Evolutionary conservation across 257 asterid species (phyloP).

Genomic region (Solanum piurae): DNA sequence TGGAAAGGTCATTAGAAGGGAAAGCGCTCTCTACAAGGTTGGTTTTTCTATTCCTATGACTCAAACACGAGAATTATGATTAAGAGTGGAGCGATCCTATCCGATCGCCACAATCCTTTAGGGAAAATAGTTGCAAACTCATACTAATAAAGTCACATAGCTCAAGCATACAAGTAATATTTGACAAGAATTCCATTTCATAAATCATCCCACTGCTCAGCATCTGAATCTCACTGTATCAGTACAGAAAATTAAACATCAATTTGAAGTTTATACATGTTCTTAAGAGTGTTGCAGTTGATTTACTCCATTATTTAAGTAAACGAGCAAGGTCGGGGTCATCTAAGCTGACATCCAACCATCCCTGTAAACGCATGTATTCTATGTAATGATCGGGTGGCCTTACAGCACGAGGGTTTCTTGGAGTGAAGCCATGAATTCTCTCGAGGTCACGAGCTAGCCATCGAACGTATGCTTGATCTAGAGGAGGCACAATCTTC

Average conservation of each 20-base stretch:
- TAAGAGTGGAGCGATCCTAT: background rate
- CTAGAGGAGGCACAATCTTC: slow-evolving; percentile 73
- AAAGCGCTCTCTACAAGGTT: background rate
- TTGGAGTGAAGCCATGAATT: slow-evolving; percentile 63
- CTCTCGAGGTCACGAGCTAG: slow-evolving; percentile 70
- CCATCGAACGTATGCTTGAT: slow-evolving; percentile 56
- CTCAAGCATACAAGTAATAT: background rate
- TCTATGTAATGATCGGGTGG: slow-evolving; percentile 87
- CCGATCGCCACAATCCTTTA: background rate
- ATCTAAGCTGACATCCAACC: slow-evolving; percentile 69
- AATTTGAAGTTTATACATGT: background rate
- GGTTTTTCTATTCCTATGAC: background rate
- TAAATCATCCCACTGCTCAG: background rate
- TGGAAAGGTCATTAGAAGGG: background rate
- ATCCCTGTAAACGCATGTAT: slow-evolving; percentile 78
- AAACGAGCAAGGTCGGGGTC: slow-evolving; percentile 74
- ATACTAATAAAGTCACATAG: background rate
- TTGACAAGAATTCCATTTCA: background rate
- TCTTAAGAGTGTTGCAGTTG: background rate
- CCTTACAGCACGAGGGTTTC: slow-evolving; percentile 47
- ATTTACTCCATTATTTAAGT: slow-evolving; percentile 30
- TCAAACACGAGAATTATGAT: background rate
- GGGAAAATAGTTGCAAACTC: background rate
- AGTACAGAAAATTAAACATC: background rate
- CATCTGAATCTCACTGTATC: background rate